These are phyloP conservation scores for Cytospora leucostoma DNA, from an alignment of 2,329 filamentous ascomycete species.

Conservation along the genomic window DNA sequence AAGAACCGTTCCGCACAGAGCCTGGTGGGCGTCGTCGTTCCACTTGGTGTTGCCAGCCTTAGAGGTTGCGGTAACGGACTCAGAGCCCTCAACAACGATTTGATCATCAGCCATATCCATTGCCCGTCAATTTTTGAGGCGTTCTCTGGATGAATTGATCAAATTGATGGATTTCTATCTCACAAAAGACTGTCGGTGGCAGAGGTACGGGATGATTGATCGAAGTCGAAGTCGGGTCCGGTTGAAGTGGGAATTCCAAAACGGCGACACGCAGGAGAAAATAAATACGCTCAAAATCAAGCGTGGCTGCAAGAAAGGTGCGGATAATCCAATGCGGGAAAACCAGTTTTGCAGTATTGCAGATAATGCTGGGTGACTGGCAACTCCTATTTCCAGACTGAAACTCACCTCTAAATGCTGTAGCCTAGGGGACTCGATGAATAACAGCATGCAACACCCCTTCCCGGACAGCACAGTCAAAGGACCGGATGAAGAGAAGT, in stretches of 20 bases:
- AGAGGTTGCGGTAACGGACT: background rate
- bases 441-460: background rate
- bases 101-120: background rate
- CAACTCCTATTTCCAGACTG: background rate
- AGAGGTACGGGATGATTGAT: background rate
- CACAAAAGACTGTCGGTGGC: background rate
- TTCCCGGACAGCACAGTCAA: background rate
- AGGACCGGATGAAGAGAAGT: background rate
- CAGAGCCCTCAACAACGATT: background rate
- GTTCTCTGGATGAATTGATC: background rate
- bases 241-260: background rate
- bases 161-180: background rate
- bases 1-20: slow-evolving; percentile 29
- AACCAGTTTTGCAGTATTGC: background rate
- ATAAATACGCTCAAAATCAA: background rate
- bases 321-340: background rate
- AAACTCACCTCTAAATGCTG: background rate
- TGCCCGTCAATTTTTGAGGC: background rate
- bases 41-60: slow-evolving; percentile 29
- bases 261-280: background rate
- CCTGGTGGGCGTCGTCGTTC: slow-evolving; percentile 31
- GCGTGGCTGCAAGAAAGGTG: background rate
- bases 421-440: background rate
- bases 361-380: slow-evolving; percentile 1
- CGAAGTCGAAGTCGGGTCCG: background rate